Percentiles rank a stretch among this genome's conserved stretches.
Evolutionary conservation across 345 rosid species (phyloP).

Genomic region (Nasturtium officinale): DNA sequence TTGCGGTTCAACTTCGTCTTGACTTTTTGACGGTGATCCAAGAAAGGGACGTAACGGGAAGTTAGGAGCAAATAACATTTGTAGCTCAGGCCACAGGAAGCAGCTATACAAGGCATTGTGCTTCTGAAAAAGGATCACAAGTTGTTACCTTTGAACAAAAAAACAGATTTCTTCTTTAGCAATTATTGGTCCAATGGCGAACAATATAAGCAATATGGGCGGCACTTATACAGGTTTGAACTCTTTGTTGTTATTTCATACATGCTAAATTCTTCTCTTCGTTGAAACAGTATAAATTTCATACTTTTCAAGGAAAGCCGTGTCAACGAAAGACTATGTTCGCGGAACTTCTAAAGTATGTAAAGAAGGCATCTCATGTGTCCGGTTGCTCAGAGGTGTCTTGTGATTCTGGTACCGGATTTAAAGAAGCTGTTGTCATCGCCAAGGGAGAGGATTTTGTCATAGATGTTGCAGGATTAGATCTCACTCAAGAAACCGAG

Average conservation of each 20-base stretch:
- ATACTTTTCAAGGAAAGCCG: conserved; percentile 57
- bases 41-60: conserved; percentile 59
- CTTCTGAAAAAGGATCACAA: conserved; percentile 78
- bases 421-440: conserved; percentile 57
- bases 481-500: conserved; percentile 85
- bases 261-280: background rate
- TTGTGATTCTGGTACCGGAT: conserved; percentile 55
- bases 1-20: conserved; percentile 79
- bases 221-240: conserved; percentile 80
- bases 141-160: conserved; percentile 66
- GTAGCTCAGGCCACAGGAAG: conserved; percentile 67
- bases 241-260: background rate
- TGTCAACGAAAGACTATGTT: conserved; percentile 69
- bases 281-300: conserved; percentile 6
- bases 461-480: conserved; percentile 75
- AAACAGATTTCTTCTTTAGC: conserved; percentile 62
- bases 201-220: conserved; percentile 58
- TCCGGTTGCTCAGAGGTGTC: conserved; percentile 70
- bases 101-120: conserved; percentile 88
- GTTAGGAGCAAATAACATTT: conserved; percentile 64
- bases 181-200: conserved; percentile 80
- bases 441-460: conserved; percentile 69
- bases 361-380: conserved; percentile 50
- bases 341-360: conserved; percentile 56
- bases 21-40: conserved; percentile 83